Base-by-base conservation (phyloP, 306 rosid genomes). In the Lupinus albus region DNA sequence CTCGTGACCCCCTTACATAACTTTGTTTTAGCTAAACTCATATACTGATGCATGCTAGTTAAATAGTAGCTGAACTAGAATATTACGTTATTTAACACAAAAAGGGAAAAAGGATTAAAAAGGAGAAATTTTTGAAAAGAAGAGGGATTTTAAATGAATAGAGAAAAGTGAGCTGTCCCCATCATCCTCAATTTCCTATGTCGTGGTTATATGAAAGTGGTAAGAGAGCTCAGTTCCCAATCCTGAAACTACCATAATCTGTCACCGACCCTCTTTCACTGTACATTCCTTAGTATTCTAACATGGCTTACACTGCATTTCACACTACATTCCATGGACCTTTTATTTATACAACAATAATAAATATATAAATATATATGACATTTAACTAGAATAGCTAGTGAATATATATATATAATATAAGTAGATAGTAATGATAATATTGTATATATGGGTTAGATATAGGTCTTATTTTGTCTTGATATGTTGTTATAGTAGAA, bases 161-260 rank as follows among this genome's bases (percentile, higher is more conserved):
- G 17, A 14, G 58, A 35, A 55, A 50, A 64, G 6, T 38, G 67
- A 67, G 20, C 0, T 59, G 85, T 76, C 82, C 66, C 74, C 61
- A 73, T 81, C 74, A 0, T 77, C 79, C 62, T 81, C 85, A 77
- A 77, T 68, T 77, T 68, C 85, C 85, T 70, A 81, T 63, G 74
- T 16, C 15, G 11, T 67, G 55, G 74, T 81, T 81, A 77, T 51
- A 77, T 70, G 70, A 81, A 81, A 68, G 57, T 62, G 73, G 76
- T 15, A 72, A 72, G 62, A 51, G 76, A 51, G 79, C 74, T 68
- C 82, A 50, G 67, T 77, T 81, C 77, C 81, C 76, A 76, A 81
- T 49, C 55, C 76, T 69, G 30, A 66, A 71, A 76, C 75, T 81
- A 82, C 76, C 79, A 75, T 83, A 81, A 78, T 84, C 78, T 76